Evolutionary conservation across 169 alveolate genomes (phyloP).

Genomic region (Plasmodium sp.): DNA sequence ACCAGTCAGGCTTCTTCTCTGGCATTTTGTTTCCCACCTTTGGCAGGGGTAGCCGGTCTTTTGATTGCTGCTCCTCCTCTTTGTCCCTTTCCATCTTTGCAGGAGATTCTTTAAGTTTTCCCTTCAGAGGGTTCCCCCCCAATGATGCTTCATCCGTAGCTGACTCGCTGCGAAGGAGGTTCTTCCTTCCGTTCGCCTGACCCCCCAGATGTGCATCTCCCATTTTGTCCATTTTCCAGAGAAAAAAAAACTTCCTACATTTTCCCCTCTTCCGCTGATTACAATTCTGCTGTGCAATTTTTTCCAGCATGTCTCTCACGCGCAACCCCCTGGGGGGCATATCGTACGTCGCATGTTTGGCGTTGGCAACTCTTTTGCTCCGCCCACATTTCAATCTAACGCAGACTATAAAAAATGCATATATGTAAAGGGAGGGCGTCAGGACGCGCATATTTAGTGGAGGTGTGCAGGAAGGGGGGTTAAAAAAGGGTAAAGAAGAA

Average conservation of each 20-base stretch:
- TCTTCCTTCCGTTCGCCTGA: not conserved
- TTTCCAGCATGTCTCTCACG: not conserved
- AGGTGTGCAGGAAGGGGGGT: not conserved
- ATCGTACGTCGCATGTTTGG: not conserved
- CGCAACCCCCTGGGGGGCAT: not conserved
- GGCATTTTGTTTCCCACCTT: constrained; percentile 77
- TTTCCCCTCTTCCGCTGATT: not conserved
- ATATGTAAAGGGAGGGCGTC: not conserved
- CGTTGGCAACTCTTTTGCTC: not conserved
- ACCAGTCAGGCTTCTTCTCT: constrained; percentile 79
- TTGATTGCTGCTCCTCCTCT: not conserved
- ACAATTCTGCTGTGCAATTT: not conserved
- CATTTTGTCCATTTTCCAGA: not conserved
- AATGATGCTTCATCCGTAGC: not conserved
- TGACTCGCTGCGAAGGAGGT: not conserved
- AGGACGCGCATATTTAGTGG: not conserved
- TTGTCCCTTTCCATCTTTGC: not conserved
- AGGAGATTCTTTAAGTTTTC: not conserved
- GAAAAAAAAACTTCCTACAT: not conserved
- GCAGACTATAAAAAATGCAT: not conserved
- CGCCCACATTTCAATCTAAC: not conserved
- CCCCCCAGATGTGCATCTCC: not conserved
- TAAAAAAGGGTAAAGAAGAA: not conserved
- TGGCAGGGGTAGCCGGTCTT: not conserved
- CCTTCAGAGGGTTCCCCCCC: not conserved